phyloP scores from a whole-genome alignment of 805 yeast genomes.

The Zygoascus bituminiphila region DNA sequence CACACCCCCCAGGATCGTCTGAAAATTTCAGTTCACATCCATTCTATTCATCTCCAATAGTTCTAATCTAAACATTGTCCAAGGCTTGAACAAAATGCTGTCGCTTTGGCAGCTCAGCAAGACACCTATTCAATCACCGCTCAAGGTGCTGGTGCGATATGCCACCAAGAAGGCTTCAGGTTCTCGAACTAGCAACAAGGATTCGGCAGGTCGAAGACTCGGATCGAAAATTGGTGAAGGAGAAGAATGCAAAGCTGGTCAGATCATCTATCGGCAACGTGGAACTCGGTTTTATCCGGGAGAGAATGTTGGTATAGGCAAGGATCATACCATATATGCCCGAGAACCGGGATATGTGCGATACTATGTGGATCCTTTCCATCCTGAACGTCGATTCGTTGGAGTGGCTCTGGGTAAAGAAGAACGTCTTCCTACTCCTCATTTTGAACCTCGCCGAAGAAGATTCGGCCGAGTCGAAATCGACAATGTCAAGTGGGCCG shows the following conservation, averaged over 20 bases:
- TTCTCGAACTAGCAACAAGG: constrained; percentile 87
- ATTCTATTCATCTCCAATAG: neutral
- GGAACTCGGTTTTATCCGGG: constrained; percentile 96
- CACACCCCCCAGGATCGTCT: too few relatives aligned
- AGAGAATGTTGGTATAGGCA: constrained; percentile 74
- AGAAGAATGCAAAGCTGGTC: constrained; percentile 65
- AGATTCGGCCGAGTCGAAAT: constrained; percentile 68
- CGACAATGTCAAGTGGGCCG: constrained; percentile 41
- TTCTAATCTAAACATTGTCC: too few relatives aligned
- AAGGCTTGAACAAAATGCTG: neutral
- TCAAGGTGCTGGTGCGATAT: constrained; percentile 46
- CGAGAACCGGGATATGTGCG: constrained; percentile 88
- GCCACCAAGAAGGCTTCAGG: constrained; percentile 95
- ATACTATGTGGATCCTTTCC: constrained; percentile 91
- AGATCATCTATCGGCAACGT: constrained; percentile 85
- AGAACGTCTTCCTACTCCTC: constrained; percentile 71
- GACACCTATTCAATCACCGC: neutral
- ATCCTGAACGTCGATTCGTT: constrained; percentile 81
- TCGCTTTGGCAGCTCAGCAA: neutral
- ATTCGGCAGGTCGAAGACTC: constrained; percentile 88
- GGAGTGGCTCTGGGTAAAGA: constrained; percentile 73
- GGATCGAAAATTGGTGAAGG: constrained; percentile 89
- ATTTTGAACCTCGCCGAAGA: constrained; percentile 80
- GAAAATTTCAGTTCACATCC: neutral
- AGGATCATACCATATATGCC: constrained; percentile 89